Percentiles rank a stretch among this genome's conserved stretches.
Evolutionary conservation across 192 early-diverging fungal species (phyloP).

Genomic region (Tieghemiomyces parasiticus): DNA sequence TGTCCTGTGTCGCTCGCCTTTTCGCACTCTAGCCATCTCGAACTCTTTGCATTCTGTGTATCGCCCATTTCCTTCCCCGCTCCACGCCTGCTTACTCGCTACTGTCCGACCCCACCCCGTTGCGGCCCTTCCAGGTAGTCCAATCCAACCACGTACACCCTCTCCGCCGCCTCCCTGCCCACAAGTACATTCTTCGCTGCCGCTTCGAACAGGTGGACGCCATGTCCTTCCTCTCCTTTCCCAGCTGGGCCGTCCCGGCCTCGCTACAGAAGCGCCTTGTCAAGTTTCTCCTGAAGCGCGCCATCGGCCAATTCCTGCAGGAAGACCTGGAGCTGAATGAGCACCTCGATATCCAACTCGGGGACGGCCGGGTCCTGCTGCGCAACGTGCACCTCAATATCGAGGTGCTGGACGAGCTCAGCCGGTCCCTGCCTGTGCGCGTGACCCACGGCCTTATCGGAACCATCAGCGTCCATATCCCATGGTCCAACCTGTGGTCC

Average conservation of each 20-base stretch:
- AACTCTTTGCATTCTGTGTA: too few relatives aligned
- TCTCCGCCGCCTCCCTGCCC: too few relatives aligned
- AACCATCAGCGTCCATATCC: slow-evolving; percentile 51
- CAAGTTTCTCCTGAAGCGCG: slow-evolving; percentile 63
- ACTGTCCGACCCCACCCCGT: too few relatives aligned
- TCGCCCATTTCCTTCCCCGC: too few relatives aligned
- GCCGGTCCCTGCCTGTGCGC: slow-evolving; percentile 49
- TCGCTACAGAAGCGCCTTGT: slow-evolving; percentile 71
- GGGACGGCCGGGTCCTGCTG: slow-evolving; percentile 57
- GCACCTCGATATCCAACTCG: slow-evolving; percentile 73
- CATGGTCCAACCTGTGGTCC: slow-evolving; percentile 77
- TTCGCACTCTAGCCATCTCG: too few relatives aligned
- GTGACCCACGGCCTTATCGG: slow-evolving; percentile 51
- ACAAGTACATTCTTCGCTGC: too few relatives aligned
- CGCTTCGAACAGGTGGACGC: too few relatives aligned
- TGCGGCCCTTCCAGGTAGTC: too few relatives aligned
- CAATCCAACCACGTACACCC: too few relatives aligned
- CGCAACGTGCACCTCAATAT: slow-evolving; percentile 62
- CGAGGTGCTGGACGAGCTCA: slow-evolving; percentile 61
- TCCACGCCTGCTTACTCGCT: too few relatives aligned
- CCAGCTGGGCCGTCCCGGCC: slow-evolving; percentile 38
- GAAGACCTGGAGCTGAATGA: slow-evolving; percentile 54
- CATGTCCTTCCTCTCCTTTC: slow-evolving; percentile 29
- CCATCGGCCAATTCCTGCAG: slow-evolving; percentile 73
- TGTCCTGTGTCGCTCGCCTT: too few relatives aligned